Evolutionary conservation across 768 basidiomycete species (phyloP).

Genomic region (Leccinum disarticulatum): DNA sequence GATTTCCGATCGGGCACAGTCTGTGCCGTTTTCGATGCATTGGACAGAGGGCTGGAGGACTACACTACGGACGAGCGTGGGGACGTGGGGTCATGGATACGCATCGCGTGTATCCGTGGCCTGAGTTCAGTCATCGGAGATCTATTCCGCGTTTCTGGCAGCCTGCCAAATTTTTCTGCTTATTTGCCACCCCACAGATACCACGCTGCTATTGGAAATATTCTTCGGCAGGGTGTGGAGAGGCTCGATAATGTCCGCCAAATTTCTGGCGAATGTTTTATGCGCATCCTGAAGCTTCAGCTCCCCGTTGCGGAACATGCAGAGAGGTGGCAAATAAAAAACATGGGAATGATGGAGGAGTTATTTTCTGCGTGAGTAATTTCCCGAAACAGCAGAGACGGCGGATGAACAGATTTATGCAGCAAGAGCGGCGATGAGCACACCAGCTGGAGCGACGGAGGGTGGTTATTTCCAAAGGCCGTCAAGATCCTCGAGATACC

Average conservation of each 20-base stretch:
- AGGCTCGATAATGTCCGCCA: constrained; percentile 89
- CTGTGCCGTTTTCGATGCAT: constrained; percentile 49
- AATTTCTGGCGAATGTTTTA: constrained; percentile 66
- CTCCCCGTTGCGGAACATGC: constrained; percentile 42
- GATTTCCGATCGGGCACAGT: constrained; percentile 49
- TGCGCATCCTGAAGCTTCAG: constrained; percentile 47
- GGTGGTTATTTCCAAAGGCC: constrained; percentile 73
- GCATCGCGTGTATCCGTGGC: constrained; percentile 72
- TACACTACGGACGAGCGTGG: constrained; percentile 94
- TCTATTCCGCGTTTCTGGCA: constrained; percentile 45
- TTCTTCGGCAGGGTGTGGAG: constrained; percentile 89
- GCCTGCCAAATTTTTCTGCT: constrained; percentile 46
- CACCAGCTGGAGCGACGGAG: constrained; percentile 65
- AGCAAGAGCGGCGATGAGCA: constrained; percentile 36
- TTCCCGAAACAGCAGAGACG: neutral
- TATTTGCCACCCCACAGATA: constrained; percentile 64
- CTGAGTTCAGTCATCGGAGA: constrained; percentile 54
- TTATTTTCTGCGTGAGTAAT: constrained; percentile 52
- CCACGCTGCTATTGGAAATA: constrained; percentile 56
- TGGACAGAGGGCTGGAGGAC: constrained; percentile 78
- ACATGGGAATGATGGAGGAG: constrained; percentile 44
- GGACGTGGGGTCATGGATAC: constrained; percentile 96
- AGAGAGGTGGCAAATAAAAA: constrained; percentile 53
- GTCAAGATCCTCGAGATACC: constrained; percentile 62
- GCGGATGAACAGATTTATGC: constrained; percentile 5